Base-by-base conservation (phyloP, 768 basidiomycete species). In the Leccinum barrowsii region DNA sequence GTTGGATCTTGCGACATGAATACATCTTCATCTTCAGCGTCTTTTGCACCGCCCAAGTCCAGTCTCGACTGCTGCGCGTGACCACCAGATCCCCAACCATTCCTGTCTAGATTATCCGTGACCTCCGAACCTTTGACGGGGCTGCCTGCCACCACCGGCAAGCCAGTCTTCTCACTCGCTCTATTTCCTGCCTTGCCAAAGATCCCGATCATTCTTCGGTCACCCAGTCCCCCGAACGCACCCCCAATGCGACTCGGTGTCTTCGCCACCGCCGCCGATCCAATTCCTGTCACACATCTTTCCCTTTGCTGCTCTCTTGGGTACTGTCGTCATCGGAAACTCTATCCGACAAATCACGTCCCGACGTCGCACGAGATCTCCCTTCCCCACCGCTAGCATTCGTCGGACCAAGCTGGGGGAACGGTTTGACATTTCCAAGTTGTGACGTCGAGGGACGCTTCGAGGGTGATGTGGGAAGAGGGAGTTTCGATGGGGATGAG, bases 291-390 rank as follows among this genome's bases (percentile, higher is more conserved):
- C n/a, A 62, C 26, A 13, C n/a, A n/a, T n/a, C 60, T 21, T 63
- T 65, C n/a, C 57, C 63, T 32, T 55, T 63, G 7, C 11, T 11
- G 3, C 54, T n/a, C n/a, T 61, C 67, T 21, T 28, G n/a, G 19
- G 30, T 50, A 17, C 35, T 13, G 46, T 51, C 4, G n/a, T 72
- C 63, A 4, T 59, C 59, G 32, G 51, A 54, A 5, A 13, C 28
- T 4, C 49, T 62, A 22, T 5, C 63, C 64, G 53, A 82, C 81
- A 68, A 90, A 88, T 32, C 87, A 4, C 82, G 62, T 11, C 67
- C 63, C 0, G 63, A 51, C 7, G 54, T 37, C 24, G 35, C 40
- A 13, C 54, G 57, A 24, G 63, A 32, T 32, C 49, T 51, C 7
- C 89, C 75, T 15, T 26, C 13, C 22, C 52, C 55, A 21, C 40